Evolutionary conservation across 371 early-diverging fungal species (phyloP).

Genomic region (Parasitella parasitica): DNA sequence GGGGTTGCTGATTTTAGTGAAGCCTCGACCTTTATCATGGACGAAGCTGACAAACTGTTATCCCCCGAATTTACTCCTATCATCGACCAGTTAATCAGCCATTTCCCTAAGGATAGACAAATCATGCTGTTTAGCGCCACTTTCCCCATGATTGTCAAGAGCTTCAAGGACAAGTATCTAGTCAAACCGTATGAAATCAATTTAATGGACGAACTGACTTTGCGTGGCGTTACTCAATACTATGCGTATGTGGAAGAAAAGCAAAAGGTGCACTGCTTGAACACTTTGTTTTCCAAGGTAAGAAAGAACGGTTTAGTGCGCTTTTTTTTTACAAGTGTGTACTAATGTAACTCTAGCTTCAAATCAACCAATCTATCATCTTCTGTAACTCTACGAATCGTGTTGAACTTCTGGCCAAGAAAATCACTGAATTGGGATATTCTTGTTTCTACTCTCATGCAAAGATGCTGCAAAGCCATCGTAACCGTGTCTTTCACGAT

Average conservation of each 20-base stretch:
- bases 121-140: conserved; percentile 98
- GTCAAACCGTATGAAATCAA: conserved; percentile 97
- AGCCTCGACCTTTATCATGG: conserved; percentile 93
- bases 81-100: conserved; percentile 88
- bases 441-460: conserved; percentile 98
- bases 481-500: conserved; percentile 98
- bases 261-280: conserved; percentile 97
- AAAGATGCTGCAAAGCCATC: conserved; percentile 95
- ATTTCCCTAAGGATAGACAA: conserved; percentile 86
- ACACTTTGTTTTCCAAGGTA: conserved; percentile 95
- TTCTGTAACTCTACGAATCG: conserved; percentile 98
- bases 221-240: conserved; percentile 97
- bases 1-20: conserved; percentile 86
- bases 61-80: conserved; percentile 96
- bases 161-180: conserved; percentile 93
- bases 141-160: conserved; percentile 95
- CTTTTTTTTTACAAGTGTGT: no score
- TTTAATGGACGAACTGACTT: conserved; percentile 97
- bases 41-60: conserved; percentile 98
- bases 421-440: conserved; percentile 98
- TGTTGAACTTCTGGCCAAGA: conserved; percentile 96
- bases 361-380: conserved; percentile 99
- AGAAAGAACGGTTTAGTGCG: no score
- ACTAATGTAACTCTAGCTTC: conserved; percentile 56
- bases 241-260: conserved; percentile 98